Conservation (phyloP, 2,329 filamentous ascomycete genomes). For the Hyphodiscus sp. region DNA sequence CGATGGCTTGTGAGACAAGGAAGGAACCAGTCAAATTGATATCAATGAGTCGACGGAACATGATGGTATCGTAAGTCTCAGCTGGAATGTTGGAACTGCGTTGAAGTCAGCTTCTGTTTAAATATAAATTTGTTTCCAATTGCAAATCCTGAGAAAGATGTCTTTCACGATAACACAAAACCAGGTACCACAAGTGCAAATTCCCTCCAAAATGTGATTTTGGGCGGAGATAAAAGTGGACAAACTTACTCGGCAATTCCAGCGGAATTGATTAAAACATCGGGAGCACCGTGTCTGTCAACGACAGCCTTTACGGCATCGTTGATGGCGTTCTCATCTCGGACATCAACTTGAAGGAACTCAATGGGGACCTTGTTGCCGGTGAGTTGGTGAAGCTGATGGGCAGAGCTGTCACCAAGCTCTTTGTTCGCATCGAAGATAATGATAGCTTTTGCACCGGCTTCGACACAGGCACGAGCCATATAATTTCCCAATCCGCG, state of each 20-base stretch:
- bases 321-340: slow-evolving; percentile 63
- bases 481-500: slow-evolving; percentile 74
- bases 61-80: slow-evolving; percentile 67
- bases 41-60: slow-evolving; percentile 73
- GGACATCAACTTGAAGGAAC: slow-evolving; percentile 75
- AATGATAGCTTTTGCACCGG: slow-evolving; percentile 64
- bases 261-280: slow-evolving; percentile 73
- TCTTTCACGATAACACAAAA: too few relatives aligned
- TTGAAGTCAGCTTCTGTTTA: slow-evolving; percentile 14
- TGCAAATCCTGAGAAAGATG: neutral
- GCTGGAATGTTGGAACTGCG: slow-evolving; percentile 70
- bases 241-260: slow-evolving; percentile 63
- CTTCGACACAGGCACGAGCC: slow-evolving; percentile 70
- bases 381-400: slow-evolving; percentile 65
- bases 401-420: slow-evolving; percentile 62
- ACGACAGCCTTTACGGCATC: slow-evolving; percentile 62
- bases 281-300: slow-evolving; percentile 59
- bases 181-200: too few relatives aligned
- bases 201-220: too few relatives aligned
- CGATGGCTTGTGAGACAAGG: slow-evolving; percentile 68
- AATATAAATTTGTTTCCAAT: slow-evolving; percentile 7
- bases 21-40: slow-evolving; percentile 79
- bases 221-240: neutral
- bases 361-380: slow-evolving; percentile 55
- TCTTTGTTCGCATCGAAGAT: slow-evolving; percentile 75